Conservation (phyloP, 495 filamentous ascomycete species). For the Podospora australis region DNA sequence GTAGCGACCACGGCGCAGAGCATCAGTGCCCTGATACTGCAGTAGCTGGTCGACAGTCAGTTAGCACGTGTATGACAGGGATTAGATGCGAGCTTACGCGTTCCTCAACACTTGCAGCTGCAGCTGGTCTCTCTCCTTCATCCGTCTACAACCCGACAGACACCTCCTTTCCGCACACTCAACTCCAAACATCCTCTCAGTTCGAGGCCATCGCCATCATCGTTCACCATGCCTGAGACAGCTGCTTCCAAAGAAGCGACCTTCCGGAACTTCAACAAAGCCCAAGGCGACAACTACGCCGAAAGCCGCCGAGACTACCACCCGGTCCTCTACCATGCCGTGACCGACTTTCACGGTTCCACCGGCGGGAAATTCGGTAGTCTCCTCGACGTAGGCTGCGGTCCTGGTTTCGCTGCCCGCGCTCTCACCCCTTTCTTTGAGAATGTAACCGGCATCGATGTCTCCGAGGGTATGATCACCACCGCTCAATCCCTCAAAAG, state of each 20-base stretch:
- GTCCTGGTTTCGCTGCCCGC: constrained; percentile 42
- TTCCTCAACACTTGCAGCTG: no score
- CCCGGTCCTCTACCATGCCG: constrained; percentile 11
- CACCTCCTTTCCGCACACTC: no score
- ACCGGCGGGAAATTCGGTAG: constrained; percentile 42
- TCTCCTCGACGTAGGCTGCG: constrained; percentile 52
- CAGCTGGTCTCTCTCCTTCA: no score
- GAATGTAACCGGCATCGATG: constrained; percentile 47
- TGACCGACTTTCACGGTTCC: constrained; percentile 42
- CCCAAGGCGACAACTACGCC: constrained; percentile 15
- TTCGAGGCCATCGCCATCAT: no score
- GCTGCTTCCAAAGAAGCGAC: constrained; percentile 43
- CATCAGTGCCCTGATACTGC: no score
- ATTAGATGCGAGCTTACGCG: no score
- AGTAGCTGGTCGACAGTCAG: no score
- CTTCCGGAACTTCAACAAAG: constrained; percentile 11
- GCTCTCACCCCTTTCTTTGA: constrained; percentile 36
- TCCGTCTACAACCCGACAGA: no score
- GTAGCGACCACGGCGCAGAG: no score
- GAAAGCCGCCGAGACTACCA: constrained; percentile 9
- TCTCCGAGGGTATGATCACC: constrained; percentile 48
- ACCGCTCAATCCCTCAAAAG: constrained; percentile 23
- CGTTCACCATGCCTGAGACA: no score
- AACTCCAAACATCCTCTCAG: no score
- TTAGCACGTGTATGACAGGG: no score